These are phyloP conservation scores for Albizia julibrissin DNA, from an alignment of 306 rosid genomes.

Conservation along the genomic window DNA sequence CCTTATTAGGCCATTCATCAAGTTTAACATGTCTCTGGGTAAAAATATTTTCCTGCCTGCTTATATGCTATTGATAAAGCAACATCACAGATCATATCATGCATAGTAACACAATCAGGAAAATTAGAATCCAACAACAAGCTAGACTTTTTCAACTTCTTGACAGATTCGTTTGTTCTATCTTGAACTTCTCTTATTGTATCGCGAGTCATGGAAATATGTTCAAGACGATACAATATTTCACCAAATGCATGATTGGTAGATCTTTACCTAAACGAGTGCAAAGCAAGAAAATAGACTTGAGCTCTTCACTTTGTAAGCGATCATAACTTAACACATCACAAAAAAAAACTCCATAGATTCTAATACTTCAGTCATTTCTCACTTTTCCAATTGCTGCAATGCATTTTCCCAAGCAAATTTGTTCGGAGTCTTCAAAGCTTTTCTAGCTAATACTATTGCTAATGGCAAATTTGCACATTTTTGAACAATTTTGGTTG, in stretches of 20 bases:
- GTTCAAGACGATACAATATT: neutral
- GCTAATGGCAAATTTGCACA: neutral
- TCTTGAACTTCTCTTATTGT: neutral
- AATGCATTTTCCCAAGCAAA: too few species aligned
- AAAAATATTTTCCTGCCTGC: conserved; percentile 4
- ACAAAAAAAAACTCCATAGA: too few species aligned
- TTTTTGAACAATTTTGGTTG: neutral
- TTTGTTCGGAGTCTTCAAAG: neutral
- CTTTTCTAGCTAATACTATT: neutral
- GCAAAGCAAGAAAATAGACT: conserved; percentile 34
- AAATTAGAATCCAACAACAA: too few species aligned
- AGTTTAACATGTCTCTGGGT: neutral
- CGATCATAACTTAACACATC: too few species aligned
- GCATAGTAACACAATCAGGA: too few species aligned
- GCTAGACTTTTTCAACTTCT: too few species aligned
- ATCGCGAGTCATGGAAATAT: conserved; percentile 1
- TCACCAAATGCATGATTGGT: neutral
- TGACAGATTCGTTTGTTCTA: neutral
- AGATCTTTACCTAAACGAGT: neutral
- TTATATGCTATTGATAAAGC: neutral
- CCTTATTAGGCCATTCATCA: conserved; percentile 25
- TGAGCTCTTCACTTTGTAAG: too few species aligned
- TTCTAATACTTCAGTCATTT: too few species aligned
- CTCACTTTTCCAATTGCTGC: too few species aligned
- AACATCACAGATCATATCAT: too few species aligned